Percentiles rank a stretch among this genome's conserved stretches.
Conservation (phyloP, 192 early-diverging fungal species). For the Globomyces pollinis-pini region DNA sequence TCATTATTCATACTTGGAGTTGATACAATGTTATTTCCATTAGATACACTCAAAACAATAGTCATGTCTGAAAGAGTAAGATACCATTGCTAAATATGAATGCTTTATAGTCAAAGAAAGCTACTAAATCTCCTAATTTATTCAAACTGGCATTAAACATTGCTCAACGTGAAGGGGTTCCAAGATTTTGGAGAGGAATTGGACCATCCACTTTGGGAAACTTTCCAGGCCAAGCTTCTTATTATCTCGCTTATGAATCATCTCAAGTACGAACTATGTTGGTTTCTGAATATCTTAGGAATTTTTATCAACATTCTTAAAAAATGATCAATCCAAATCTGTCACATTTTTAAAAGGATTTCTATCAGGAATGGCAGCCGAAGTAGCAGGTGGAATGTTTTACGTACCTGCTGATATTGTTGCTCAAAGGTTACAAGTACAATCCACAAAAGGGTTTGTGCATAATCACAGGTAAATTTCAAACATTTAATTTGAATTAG, state of each 20-base stretch:
- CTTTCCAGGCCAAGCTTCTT: slow-evolving; percentile 41
- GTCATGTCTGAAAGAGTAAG: slow-evolving; percentile 28
- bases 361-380: slow-evolving; percentile 21
- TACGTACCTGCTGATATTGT: slow-evolving; percentile 46
- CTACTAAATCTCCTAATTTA: not conserved
- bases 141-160: not conserved
- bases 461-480: slow-evolving; percentile 37
- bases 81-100: no score
- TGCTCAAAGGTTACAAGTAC: slow-evolving; percentile 41
- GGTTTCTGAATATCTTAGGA: no score
- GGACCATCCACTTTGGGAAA: slow-evolving; percentile 30
- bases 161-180: not conserved
- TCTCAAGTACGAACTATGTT: slow-evolving; percentile 36
- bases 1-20: slow-evolving; percentile 35
- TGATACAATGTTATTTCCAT: slow-evolving; percentile 34
- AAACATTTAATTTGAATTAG: slow-evolving; percentile 10
- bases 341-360: slow-evolving; percentile 30
- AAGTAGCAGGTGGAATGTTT: slow-evolving; percentile 19
- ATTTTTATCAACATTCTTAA: no score
- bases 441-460: slow-evolving; percentile 26
- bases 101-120: not conserved
- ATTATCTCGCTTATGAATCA: slow-evolving; percentile 39
- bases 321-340: not conserved
- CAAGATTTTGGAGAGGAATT: slow-evolving; percentile 29
- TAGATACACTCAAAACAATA: slow-evolving; percentile 40